Conservation (phyloP, 306 rosid genomes). For the Vigna hirtella region DNA sequence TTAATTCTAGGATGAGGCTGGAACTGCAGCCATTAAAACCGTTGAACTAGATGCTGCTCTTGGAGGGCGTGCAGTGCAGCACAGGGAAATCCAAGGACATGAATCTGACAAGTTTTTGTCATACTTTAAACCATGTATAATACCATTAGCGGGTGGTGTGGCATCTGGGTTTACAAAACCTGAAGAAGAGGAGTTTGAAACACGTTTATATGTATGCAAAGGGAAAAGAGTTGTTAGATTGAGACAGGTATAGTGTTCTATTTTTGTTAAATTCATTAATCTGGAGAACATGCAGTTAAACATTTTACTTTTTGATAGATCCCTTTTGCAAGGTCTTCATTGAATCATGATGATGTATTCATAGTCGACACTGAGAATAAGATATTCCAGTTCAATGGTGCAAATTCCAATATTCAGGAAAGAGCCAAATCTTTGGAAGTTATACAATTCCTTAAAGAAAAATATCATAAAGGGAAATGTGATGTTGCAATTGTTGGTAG, state of each 20-base stretch:
- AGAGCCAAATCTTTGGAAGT: conserved; percentile 98
- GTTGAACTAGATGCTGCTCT: conserved; percentile 92
- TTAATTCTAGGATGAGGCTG: conserved; percentile 89
- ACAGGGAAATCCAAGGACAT: conserved; percentile 93
- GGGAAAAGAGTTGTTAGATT: conserved; percentile 96
- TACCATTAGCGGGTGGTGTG: conserved; percentile 94
- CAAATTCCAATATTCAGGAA: conserved; percentile 96
- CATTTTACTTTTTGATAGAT: conserved; percentile 66
- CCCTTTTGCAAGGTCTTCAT: conserved; percentile 93
- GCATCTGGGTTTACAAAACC: conserved; percentile 88
- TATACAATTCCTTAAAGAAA: conserved; percentile 87
- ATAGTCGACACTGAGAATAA: conserved; percentile 76
- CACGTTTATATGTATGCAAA: conserved; percentile 75
- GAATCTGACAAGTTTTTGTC: conserved; percentile 97
- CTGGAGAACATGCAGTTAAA: conserved; percentile 36
- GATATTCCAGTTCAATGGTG: conserved; percentile 97
- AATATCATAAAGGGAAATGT: conserved; percentile 83
- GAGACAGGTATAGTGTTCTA: conserved; percentile 72
- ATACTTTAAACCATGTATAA: conserved; percentile 90
- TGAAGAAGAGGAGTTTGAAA: conserved; percentile 84
- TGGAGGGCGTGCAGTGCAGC: conserved; percentile 97
- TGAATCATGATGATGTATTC: conserved; percentile 98
- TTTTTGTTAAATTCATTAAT: conserved; percentile 32
- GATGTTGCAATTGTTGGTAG: conserved; percentile 98
- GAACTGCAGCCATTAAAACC: conserved; percentile 95